Evolutionary conservation across 202 grass and related monocot genomes (phyloP).

Genomic region (Carex arenaria): DNA sequence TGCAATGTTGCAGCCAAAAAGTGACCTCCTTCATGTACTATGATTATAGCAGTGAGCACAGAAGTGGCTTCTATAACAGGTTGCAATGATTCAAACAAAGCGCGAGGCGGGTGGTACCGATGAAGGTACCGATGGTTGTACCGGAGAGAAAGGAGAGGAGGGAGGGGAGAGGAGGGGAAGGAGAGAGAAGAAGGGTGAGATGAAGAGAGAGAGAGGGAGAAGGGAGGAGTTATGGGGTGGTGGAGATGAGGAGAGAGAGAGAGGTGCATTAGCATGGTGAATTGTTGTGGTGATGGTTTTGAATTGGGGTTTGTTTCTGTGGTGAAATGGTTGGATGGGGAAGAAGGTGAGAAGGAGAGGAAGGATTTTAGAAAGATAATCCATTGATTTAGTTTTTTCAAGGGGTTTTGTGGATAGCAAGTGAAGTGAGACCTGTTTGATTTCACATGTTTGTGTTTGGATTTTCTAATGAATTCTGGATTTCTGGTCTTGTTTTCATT

Average conservation of each 20-base stretch:
- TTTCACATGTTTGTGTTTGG: not conserved
- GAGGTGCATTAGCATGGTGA: conserved; percentile 10
- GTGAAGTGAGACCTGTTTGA: not conserved
- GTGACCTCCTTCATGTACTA: conserved; percentile 82
- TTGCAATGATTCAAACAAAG: conserved; percentile 36
- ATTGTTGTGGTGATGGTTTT: not conserved
- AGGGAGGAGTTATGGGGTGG: not conserved
- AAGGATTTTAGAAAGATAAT: not conserved
- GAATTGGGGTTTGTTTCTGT: not conserved
- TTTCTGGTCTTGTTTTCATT: not conserved
- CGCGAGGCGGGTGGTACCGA: not conserved
- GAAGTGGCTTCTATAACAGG: conserved; percentile 54
- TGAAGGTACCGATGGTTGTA: not conserved
- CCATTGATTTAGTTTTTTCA: not conserved
- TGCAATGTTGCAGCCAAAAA: conserved; percentile 70
- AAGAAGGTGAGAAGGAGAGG: not conserved
- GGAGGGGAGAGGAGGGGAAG: conserved; percentile 14
- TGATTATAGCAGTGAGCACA: conserved; percentile 74
- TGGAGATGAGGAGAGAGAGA: conserved; percentile 21
- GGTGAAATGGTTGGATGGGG: conserved; percentile 22
- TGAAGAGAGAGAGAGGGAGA: not conserved
- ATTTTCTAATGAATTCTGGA: not conserved
- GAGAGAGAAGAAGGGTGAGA: not conserved
- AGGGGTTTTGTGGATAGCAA: not conserved
- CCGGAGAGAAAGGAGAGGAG: conserved; percentile 9